Evolutionary conservation across 2,329 filamentous ascomycete genomes (phyloP).

Genomic region (Claviceps capensis): DNA sequence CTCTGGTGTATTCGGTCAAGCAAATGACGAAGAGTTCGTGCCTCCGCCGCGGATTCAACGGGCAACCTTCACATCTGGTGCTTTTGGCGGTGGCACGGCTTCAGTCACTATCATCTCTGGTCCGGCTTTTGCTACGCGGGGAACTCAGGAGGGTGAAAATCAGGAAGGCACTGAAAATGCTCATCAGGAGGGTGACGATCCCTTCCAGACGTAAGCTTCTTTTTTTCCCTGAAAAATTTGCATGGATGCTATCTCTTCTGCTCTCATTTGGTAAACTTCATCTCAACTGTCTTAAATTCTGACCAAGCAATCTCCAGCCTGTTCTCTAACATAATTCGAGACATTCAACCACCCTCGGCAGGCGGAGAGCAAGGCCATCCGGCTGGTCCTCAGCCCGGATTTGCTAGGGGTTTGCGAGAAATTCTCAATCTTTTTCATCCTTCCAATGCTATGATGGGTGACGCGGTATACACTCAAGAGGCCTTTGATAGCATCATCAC

Average conservation of each 20-base stretch:
- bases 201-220: constrained; percentile 35
- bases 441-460: constrained; percentile 45
- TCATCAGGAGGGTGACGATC: constrained; percentile 14
- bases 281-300: constrained; percentile 1
- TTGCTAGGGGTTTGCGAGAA: constrained; percentile 31
- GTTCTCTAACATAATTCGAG: constrained; percentile 31
- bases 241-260: neutral
- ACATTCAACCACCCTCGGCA: constrained; percentile 20
- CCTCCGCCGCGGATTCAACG: constrained; percentile 18
- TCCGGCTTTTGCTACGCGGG: constrained; percentile 13
- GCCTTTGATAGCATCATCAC: constrained; percentile 81
- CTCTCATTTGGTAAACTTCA: neutral
- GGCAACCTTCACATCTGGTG: constrained; percentile 23
- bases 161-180: neutral
- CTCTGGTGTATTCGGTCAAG: neutral
- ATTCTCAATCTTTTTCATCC: constrained; percentile 41
- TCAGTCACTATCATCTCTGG: constrained; percentile 35
- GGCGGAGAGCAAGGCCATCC: constrained; percentile 11
- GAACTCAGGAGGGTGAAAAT: neutral
- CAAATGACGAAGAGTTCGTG: neutral
- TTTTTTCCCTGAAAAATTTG: neutral
- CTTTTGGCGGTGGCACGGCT: constrained; percentile 27
- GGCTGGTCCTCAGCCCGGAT: constrained; percentile 7
- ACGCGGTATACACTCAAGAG: constrained; percentile 84
- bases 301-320: constrained; percentile 21